Conservation (phyloP, 2,329 filamentous ascomycete species). For the Talaromyces sp. region DNA sequence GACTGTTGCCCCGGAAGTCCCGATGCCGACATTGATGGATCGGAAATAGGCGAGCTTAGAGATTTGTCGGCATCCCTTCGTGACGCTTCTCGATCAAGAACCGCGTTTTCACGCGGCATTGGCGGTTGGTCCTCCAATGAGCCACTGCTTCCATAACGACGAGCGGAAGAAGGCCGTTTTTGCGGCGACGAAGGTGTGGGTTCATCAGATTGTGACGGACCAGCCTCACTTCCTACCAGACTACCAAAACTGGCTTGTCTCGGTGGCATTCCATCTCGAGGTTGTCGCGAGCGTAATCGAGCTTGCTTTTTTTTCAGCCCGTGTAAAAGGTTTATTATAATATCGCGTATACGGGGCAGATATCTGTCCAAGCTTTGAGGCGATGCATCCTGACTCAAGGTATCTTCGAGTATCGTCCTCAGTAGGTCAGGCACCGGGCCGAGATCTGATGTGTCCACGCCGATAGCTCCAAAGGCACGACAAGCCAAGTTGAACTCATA, state of each 20-base stretch:
- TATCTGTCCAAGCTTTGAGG: constrained; percentile 91
- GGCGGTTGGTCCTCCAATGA: constrained; percentile 33
- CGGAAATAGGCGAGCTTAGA: constrained; percentile 24
- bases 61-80: constrained; percentile 38
- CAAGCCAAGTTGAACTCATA: constrained; percentile 99
- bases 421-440: constrained; percentile 92
- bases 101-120: constrained; percentile 29
- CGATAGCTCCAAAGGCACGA: constrained; percentile 92
- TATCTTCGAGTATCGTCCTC: constrained; percentile 88
- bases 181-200: constrained; percentile 30
- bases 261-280: constrained; percentile 39
- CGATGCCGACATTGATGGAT: constrained; percentile 55
- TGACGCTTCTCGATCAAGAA: constrained; percentile 39
- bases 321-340: constrained; percentile 96
- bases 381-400: constrained; percentile 92
- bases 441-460: constrained; percentile 89
- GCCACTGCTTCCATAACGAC: constrained; percentile 40
- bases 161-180: constrained; percentile 30
- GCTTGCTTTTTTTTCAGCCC: constrained; percentile 97
- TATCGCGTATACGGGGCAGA: constrained; percentile 89
- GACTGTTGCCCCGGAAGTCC: constrained; percentile 70
- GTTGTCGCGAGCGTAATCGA: constrained; percentile 62
- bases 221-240: constrained; percentile 38
- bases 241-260: constrained; percentile 49
- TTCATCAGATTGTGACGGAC: constrained; percentile 43